Evolutionary conservation across 345 rosid genomes (phyloP), one percentile per base, ranked within the genome.

Genomic region (Pugionium dolabratum): DNA sequence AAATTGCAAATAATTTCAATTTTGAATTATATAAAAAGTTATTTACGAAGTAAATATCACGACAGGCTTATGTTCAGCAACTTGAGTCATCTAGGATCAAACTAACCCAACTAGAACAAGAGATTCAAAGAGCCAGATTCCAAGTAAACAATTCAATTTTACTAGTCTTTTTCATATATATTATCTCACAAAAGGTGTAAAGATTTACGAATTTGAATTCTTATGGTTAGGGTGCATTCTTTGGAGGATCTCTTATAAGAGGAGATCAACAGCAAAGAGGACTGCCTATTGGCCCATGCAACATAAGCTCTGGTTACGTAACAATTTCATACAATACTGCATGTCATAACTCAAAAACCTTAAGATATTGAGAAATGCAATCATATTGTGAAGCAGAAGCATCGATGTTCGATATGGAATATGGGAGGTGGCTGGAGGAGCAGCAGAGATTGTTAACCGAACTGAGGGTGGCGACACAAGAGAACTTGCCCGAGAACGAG

Each of bases 41-140:
- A 47, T 28, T 51, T 51, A 42, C 28, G 50, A 65, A 54, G 60
- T 51, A 29, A 53, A 53, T 48, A 64, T 1, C 41, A 34, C 60
- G 45, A 59, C 86, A 94, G 99, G 96, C 99, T 44, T 94, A 94
- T 50, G 95, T 94, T 64, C 99, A 94, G 75, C 97, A 94, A 71
- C 83, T 94, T 11, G 99, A 94, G 78, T 78, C 99, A 56, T 90
- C 97, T 69, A 81, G 97, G 80, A 90, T 94, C 54, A 94, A 81
- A 75, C 93, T 94, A 37, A 81, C 91, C 59, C 97, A 94, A 75
- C 75, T 94, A 43, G 99, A 94, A 68, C 97, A 88, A 76, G 99
- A 94, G 67, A 83, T 94, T 25, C 97, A 90, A 75, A 81, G 97
- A 57, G 93, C 95, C 7, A 81, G 96, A 82, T 33, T 88, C 69